Base-by-base conservation (phyloP, 176 grass and related monocot species). In the Oryza meridionalis region DNA sequence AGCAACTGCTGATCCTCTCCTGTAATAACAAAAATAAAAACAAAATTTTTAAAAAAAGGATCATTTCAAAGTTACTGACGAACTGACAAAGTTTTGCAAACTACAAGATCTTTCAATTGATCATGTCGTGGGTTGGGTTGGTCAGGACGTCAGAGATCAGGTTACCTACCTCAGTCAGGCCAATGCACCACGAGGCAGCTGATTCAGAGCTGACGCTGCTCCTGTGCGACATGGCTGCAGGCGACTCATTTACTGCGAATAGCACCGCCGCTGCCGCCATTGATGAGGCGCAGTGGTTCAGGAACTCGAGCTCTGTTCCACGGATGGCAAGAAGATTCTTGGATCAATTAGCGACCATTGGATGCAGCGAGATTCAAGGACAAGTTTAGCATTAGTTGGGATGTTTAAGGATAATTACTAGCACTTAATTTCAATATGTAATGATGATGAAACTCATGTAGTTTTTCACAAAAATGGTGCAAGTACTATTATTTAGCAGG, bases 211-310 rank as follows among this genome's bases (percentile, higher is more conserved):
- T 84, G 78, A 76, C 65, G 78, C 84, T 66, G 78, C 84, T 70
- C 47, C 67, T 43, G 70, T 84, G 71, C 76, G 67, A 66, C 77
- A 79, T 79, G 75, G 73, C 77, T 65, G 72, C 77, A 53, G 72
- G 81, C 58, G 70, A 77, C 82, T 88, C 90, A 76, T 85, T 75
- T 71, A 53, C 70, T 53, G 90, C 82, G 61, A 64, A 84, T 35
- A 94, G 84, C 77, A 94, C 82, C 32, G 84, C 84, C 53, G 81
- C 87, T 83, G 90, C 90, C 25, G 84, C 92, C 78, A 90, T 77
- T 82, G 92, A 87, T 31, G 86, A 85, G 33, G 90, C 78, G 42
- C 78, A 86, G 78, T 86, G 90, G 67, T 78, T 80, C 55, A 82
- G 58, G 62, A 88, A 83, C 76, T 81, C 78, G 38, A 82, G 63